These are phyloP conservation scores for Colletotrichum sublineola DNA, from an alignment of 2,329 filamentous ascomycete genomes.

Conservation along the genomic window DNA sequence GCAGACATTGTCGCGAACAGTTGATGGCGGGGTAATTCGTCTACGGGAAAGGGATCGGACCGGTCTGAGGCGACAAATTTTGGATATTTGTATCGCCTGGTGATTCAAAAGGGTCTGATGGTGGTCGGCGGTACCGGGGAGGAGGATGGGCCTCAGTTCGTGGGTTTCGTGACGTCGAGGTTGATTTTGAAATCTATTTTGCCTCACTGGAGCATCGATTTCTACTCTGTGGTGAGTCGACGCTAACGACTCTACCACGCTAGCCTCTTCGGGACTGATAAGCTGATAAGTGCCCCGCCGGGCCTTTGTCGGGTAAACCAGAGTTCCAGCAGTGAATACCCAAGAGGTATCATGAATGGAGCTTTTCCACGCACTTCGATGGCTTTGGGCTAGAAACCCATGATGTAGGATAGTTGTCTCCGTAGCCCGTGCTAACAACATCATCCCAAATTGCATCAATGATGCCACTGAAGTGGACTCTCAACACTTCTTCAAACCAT, in stretches of 20 bases:
- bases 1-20: slow-evolving; percentile 60
- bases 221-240: slow-evolving; percentile 51
- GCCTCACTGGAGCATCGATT: slow-evolving; percentile 54
- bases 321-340: slow-evolving; percentile 44
- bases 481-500: background rate
- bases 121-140: slow-evolving; percentile 28
- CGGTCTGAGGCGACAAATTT: slow-evolving; percentile 31
- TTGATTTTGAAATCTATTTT: slow-evolving; percentile 49
- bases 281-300: slow-evolving; percentile 52
- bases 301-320: slow-evolving; percentile 47
- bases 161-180: slow-evolving; percentile 42
- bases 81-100: slow-evolving; percentile 21
- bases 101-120: slow-evolving; percentile 9
- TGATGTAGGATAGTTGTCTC: background rate
- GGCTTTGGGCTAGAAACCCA: background rate
- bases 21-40: slow-evolving; percentile 48
- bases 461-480: accelerated
- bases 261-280: slow-evolving; percentile 55
- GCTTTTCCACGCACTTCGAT: background rate
- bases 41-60: slow-evolving; percentile 19
- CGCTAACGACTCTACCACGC: slow-evolving; percentile 52
- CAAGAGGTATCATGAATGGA: background rate
- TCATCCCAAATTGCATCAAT: too few species aligned
- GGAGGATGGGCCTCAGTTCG: slow-evolving; percentile 39
- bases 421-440: background rate